Base-by-base conservation (phyloP, 306 rosid genomes). In the Rosa multiflora region DNA sequence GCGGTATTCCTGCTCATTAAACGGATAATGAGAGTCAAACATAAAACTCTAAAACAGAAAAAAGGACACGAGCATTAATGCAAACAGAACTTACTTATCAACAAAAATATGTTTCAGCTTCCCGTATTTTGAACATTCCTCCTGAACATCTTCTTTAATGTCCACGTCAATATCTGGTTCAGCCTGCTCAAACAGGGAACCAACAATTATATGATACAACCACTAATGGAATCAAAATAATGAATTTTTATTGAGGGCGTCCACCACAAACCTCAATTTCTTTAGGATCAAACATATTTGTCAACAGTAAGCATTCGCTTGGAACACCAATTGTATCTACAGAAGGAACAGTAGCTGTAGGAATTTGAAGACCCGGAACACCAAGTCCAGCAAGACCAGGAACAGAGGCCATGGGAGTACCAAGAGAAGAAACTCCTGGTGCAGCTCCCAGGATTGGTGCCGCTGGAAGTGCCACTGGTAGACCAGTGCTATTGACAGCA, bases 271-370 rank as follows among this genome's bases (percentile, higher is more conserved):
- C 99, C 98, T 95, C 99, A 53, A 82, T 80, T 52, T 85, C 83
- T 49, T 40, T 67, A 26, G 99, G 97, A 87, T 95, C 99, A 82
- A 95, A 95, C 98, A 95, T 95, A 82, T 95, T 90, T 77, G 87
- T 93, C 53, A 95, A 80, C 78, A 86, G 78, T 84, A 95, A 88
- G 78, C 98, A 95, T 89, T 91, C 93, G 76, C 99, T 93, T 78
- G 98, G 97, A 87, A 82, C 84, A 48, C 99, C 98, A 53, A 89
- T 79, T 43, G 97, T 86, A 78, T 90, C 94, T 72, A 93, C 53
- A 78, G 85, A 75, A 74, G 85, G 81, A 79, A 79, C 74, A 62
- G 85, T 44, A 49, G 73, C 79, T 3, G 84, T 68, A 21, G 97
- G 92, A 82, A 80, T 74, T 83, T 88, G 98, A 82, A 88, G 87